phyloP scores from a whole-genome alignment of 495 filamentous ascomycete species.

The Daldinia caldariorum region DNA sequence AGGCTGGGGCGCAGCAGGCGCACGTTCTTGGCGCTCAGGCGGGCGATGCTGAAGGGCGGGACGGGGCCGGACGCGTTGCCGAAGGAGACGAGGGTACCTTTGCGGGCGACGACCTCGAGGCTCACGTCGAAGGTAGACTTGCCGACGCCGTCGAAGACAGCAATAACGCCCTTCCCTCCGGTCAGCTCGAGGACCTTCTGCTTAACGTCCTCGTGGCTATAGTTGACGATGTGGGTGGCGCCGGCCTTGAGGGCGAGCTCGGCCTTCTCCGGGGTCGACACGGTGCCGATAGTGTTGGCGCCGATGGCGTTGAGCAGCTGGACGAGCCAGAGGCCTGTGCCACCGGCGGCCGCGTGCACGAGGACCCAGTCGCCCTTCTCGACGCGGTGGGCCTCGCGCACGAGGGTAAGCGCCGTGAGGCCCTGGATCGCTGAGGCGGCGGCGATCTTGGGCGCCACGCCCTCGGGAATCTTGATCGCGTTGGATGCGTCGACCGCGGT shows the following conservation, averaged over 20 bases:
- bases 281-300: slow-evolving; percentile 85
- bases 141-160: slow-evolving; percentile 91
- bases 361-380: slow-evolving; percentile 82
- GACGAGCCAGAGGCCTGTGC: slow-evolving; percentile 80
- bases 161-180: slow-evolving; percentile 72
- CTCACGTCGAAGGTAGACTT: slow-evolving; percentile 86
- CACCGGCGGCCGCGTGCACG: slow-evolving; percentile 90
- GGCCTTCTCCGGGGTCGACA: slow-evolving; percentile 76
- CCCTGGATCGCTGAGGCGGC: slow-evolving; percentile 82
- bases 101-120: slow-evolving; percentile 78
- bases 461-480: slow-evolving; percentile 71
- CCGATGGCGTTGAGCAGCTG: slow-evolving; percentile 79
- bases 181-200: slow-evolving; percentile 75
- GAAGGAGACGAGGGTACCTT: slow-evolving; percentile 86
- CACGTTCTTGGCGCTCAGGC: slow-evolving; percentile 79
- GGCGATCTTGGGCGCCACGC: slow-evolving; percentile 67
- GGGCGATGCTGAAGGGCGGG: slow-evolving; percentile 73
- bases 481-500: slow-evolving; percentile 67
- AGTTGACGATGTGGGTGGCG: slow-evolving; percentile 78
- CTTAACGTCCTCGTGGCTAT: slow-evolving; percentile 72
- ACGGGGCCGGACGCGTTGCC: slow-evolving; percentile 88
- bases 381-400: slow-evolving; percentile 79
- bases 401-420: slow-evolving; percentile 83
- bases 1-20: slow-evolving; percentile 80
- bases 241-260: slow-evolving; percentile 72